Base-by-base conservation (phyloP, 371 early-diverging fungal species). In the Zopfochytrium polystomum region DNA sequence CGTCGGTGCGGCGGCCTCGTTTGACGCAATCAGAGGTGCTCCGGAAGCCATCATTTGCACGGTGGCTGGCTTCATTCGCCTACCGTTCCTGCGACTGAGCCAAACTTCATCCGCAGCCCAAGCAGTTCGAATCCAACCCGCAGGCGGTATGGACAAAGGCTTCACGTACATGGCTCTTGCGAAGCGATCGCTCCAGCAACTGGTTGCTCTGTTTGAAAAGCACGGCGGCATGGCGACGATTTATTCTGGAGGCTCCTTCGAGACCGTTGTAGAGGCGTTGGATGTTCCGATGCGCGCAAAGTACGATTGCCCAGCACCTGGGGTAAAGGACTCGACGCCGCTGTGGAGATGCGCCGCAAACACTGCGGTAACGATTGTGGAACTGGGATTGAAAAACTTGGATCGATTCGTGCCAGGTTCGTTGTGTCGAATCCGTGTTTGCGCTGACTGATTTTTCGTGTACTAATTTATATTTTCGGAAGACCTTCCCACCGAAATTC, bases 241-340 rank as follows among this genome's bases (percentile, higher is more conserved):
- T 0, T 90, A 90, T 60, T 72, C 81, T 0, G 78, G 81, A 26
- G 88, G 88, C 0, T 80, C 87, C 0, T 90, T 87, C 75, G 87
- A 84, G 47, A 72, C 73, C 3, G 73, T 86, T 3, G 72, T 90
- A 53, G 76, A 72, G 65, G 74, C 79, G 1, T 77, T 87, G 63
- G 86, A 86, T 3, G 65, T 85, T 3, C 85, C 89, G 0, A 89
- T 91, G 90, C 77, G 80, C 22, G 74, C 85, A 6, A 86, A 89
- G 59, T 89, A 89, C 54, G 85, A 84, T 47, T 89, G 92, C 50
- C 92, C 90, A 3, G 75, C 80, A 9, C 83, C 87, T 1, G 86
- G 80, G 35, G 81, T 77, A 46, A 87, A 88, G 32, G 88, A 91
- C 33, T 83, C 87, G 44, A 83, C 84, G 4, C 90, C 90, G 31